Base-by-base conservation (phyloP, 805 yeast genomes). In the Kuraishia piskuri region DNA sequence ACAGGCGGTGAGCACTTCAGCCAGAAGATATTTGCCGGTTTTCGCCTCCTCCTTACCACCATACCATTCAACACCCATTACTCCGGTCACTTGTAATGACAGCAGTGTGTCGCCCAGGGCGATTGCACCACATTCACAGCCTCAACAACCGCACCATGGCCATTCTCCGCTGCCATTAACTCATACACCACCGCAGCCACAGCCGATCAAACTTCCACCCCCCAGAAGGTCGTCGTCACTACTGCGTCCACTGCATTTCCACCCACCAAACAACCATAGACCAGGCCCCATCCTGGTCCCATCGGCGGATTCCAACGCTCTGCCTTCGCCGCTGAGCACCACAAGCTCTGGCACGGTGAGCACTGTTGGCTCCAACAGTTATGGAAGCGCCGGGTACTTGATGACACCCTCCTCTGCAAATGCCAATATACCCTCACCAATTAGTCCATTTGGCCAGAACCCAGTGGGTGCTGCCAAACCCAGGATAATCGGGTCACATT, bases 141-240 rank as follows among this genome's bases (percentile, higher is more conserved):
- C 10, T 14, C 40, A 31, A n/a, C 40, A 31, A 10, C 17, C 40
- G 14, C 40, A 31, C 40, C 40, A 31, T 31, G 40, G 17, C 14
- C 40, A 31, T n/a, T 31, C 40, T 10, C 40, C 40, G 14, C 40
- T 31, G 4, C 40, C 40, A 5, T 7, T 31, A 10, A 31, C 40
- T 12, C 40, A 31, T 31, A 31, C 40, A 31, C 40, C 40, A 31
- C 40, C 40, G 14, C 40, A 31, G 31, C 31, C 7, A 31, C 17
- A 5, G 14, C 40, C 9, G 17, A n/a, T 25, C 8, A 25, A n/a
- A n/a, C 49, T 54, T 17, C 54, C 59, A 2, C 57, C 55, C 4
- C 51, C 51, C 24, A 24, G 53, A 26, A 45, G 23, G 24, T 37
- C 53, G 12, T 21, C 45, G 14, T 21, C 51, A 14, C 46, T 49